These are phyloP conservation scores for Luzula sylvatica DNA, from an alignment of 176 grass and related monocot genomes.

Conservation along the genomic window DNA sequence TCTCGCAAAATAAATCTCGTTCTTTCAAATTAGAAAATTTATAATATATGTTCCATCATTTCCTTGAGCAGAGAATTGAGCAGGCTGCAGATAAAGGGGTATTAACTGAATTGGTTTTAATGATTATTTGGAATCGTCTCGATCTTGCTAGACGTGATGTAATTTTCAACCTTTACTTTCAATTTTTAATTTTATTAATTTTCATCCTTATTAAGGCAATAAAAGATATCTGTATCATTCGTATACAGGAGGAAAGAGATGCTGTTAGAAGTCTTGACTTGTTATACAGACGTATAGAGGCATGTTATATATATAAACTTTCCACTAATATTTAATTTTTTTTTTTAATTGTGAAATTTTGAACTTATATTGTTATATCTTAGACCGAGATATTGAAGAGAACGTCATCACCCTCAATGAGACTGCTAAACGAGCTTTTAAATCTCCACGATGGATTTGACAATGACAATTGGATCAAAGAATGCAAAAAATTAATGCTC, in stretches of 20 bases:
- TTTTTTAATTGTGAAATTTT: neutral
- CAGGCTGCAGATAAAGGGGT: conserved; percentile 80
- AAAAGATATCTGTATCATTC: conserved; percentile 17
- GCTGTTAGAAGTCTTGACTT: conserved; percentile 87
- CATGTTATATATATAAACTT: conserved; percentile 8
- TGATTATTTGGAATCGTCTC: conserved; percentile 99
- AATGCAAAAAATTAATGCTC: conserved; percentile 19
- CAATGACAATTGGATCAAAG: no score
- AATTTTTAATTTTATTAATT: conserved; percentile 9
- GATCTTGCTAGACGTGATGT: conserved; percentile 89
- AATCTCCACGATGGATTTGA: no score
- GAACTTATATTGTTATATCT: conserved; percentile 21
- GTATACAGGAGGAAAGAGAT: conserved; percentile 66
- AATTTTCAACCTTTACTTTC: conserved; percentile 22
- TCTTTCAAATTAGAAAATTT: no score
- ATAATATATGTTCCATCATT: no score
- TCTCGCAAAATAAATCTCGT: no score
- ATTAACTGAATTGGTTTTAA: conserved; percentile 79
- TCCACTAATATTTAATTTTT: conserved; percentile 5
- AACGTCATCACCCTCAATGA: conserved; percentile 80
- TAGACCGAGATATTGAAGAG: conserved; percentile 89
- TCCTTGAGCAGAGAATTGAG: conserved; percentile 61
- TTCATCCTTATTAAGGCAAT: neutral
- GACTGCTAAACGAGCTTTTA: conserved; percentile 77
- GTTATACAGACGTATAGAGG: conserved; percentile 88